A percentile compares a stretch with the other conserved stretches of the same genome.
phyloP scores from a whole-genome alignment of 805 yeast genomes.

The Grigorovia transvaalensis region DNA sequence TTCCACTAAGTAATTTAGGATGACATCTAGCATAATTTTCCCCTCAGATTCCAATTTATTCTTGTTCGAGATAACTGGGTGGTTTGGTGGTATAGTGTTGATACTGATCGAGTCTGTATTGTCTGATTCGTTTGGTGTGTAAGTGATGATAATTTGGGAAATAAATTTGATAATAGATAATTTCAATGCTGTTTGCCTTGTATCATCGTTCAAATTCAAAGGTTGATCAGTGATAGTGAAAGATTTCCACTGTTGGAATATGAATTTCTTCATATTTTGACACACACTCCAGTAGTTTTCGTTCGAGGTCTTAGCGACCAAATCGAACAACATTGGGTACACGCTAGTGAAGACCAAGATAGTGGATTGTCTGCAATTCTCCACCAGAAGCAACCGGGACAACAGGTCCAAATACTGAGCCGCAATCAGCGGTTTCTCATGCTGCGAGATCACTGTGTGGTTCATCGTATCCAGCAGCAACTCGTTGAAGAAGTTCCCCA shows the following conservation, averaged over 20 bases:
- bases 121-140: slow-evolving; percentile 23
- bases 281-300: slow-evolving; percentile 44
- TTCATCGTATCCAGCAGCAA: slow-evolving; percentile 19
- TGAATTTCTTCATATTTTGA: slow-evolving; percentile 42
- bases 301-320: slow-evolving; percentile 35
- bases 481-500: slow-evolving; percentile 17
- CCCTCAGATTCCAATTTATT: slow-evolving; percentile 60
- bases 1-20: slow-evolving; percentile 46
- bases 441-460: slow-evolving; percentile 13
- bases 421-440: slow-evolving; percentile 26
- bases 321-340: slow-evolving; percentile 38
- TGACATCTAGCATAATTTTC: slow-evolving; percentile 51
- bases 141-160: slow-evolving; percentile 46
- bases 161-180: slow-evolving; percentile 68
- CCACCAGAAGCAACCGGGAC: slow-evolving; percentile 7
- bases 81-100: slow-evolving; percentile 43
- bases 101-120: slow-evolving; percentile 26
- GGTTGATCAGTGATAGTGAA: slow-evolving; percentile 35
- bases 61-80: slow-evolving; percentile 49
- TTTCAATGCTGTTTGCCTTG: slow-evolving; percentile 47
- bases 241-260: slow-evolving; percentile 53
- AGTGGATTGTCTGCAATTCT: slow-evolving; percentile 30
- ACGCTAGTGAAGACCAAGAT: slow-evolving; percentile 33
- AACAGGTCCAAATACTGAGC: slow-evolving; percentile 20
- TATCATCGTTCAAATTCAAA: slow-evolving; percentile 13